phyloP scores from a whole-genome alignment of 2,329 filamentous ascomycete species.

The Curvularia verruculosa region DNA sequence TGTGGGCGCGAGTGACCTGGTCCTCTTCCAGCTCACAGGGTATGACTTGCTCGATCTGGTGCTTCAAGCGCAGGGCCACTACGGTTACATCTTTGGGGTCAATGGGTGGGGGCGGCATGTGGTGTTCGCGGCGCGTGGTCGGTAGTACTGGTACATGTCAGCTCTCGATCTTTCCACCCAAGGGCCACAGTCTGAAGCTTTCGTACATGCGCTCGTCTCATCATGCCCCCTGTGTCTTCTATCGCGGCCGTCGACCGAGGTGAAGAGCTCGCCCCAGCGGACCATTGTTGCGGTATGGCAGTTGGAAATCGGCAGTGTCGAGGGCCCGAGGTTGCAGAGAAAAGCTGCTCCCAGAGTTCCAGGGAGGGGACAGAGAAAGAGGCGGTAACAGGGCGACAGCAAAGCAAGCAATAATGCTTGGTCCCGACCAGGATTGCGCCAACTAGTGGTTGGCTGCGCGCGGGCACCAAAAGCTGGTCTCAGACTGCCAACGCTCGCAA shows the following conservation, averaged over 20 bases:
- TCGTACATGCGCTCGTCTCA: slow-evolving; percentile 51
- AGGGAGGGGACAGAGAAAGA: neutral
- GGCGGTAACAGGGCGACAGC: slow-evolving; percentile 6
- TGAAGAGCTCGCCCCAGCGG: slow-evolving; percentile 48
- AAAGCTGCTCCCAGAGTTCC: slow-evolving; percentile 1
- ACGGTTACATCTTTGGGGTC: slow-evolving; percentile 84
- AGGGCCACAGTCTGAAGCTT: slow-evolving; percentile 2
- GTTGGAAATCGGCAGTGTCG: neutral
- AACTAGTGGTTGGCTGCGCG: slow-evolving; percentile 19
- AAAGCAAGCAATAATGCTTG: slow-evolving; percentile 9
- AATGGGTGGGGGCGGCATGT: slow-evolving; percentile 67
- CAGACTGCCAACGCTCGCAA: slow-evolving; percentile 5
- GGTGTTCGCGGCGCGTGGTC: slow-evolving; percentile 61
- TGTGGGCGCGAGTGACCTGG: slow-evolving; percentile 79
- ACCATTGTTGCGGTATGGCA: slow-evolving; percentile 40
- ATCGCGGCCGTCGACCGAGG: slow-evolving; percentile 47
- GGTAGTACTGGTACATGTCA: slow-evolving; percentile 65
- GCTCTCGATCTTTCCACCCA: slow-evolving; percentile 2
- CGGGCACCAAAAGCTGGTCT: slow-evolving; percentile 22
- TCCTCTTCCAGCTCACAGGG: slow-evolving; percentile 86
- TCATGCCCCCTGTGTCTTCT: slow-evolving; percentile 49
- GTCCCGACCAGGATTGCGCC: slow-evolving; percentile 7
- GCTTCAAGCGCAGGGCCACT: slow-evolving; percentile 85
- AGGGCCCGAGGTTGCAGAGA: slow-evolving; percentile 2
- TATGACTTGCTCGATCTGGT: slow-evolving; percentile 86